Evolutionary conservation across 1,284 basidiomycete species (phyloP).

Genomic region (Microbotryum saponariae): DNA sequence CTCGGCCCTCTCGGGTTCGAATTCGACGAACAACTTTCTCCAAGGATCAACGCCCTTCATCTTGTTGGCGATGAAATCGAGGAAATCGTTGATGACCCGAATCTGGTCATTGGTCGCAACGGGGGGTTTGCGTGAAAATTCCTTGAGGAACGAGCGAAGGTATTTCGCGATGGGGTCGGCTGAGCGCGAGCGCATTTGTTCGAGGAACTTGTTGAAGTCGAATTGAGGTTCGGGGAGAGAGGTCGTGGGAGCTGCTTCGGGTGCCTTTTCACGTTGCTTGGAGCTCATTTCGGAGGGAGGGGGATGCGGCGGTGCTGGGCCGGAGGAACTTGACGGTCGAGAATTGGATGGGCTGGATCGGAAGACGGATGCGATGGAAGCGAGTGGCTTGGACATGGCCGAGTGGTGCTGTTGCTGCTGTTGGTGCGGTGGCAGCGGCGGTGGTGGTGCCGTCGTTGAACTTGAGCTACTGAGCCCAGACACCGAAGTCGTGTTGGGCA

Average conservation of each 20-base stretch:
- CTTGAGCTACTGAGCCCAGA: too few relatives aligned
- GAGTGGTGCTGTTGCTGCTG: background rate
- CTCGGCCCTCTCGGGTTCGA: constrained; percentile 45
- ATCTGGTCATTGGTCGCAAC: constrained; percentile 85
- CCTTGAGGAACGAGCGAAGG: constrained; percentile 84
- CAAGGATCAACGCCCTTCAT: constrained; percentile 68
- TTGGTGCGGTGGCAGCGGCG: too few relatives aligned
- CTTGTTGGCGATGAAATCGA: constrained; percentile 76
- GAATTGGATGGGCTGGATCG: constrained; percentile 16
- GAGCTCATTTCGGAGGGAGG: background rate
- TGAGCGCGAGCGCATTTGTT: constrained; percentile 74
- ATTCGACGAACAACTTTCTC: constrained; percentile 7
- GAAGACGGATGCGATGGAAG: constrained; percentile 25
- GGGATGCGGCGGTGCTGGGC: constrained; percentile 2
- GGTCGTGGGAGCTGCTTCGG: background rate
- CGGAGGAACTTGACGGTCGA: background rate
- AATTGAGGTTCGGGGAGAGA: constrained; percentile 44
- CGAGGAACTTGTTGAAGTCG: constrained; percentile 79
- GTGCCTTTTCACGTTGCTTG: background rate
- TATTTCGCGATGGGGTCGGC: constrained; percentile 87
- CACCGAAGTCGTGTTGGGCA: too few relatives aligned
- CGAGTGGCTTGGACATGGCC: constrained; percentile 15
- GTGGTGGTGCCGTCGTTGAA: too few relatives aligned
- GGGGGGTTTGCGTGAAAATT: constrained; percentile 71
- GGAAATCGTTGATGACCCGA: constrained; percentile 85